phyloP scores from a whole-genome alignment of 805 yeast species.

The Priceomyces carsonii region DNA sequence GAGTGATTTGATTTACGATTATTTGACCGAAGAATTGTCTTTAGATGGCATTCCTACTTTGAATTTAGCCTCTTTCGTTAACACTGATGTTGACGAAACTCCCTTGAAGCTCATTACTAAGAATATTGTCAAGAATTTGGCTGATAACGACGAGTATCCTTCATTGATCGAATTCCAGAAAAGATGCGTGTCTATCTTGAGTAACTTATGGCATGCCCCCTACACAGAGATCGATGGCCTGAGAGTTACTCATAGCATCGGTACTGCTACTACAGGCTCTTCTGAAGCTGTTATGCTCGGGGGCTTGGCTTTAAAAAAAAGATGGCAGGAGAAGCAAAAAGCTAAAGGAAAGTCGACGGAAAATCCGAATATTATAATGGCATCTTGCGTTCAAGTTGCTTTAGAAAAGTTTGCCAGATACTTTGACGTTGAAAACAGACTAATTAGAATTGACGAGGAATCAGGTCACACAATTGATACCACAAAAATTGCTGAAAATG shows the following conservation, averaged over 20 bases:
- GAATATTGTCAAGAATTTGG: constrained; percentile 82
- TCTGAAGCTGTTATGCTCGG: constrained; percentile 94
- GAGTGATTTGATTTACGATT: constrained; percentile 54
- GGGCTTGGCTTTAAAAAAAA: constrained; percentile 88
- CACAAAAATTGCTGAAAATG: constrained; percentile 54
- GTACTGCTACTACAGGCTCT: constrained; percentile 93
- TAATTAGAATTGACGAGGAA: constrained; percentile 63
- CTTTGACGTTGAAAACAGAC: constrained; percentile 85
- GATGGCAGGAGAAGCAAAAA: constrained; percentile 73
- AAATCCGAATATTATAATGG: constrained; percentile 87
- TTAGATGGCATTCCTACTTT: constrained; percentile 84
- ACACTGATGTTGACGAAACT: constrained; percentile 57
- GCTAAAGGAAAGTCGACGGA: constrained; percentile 58
- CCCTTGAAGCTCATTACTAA: constrained; percentile 54
- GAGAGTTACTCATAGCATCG: constrained; percentile 51
- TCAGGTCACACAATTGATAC: constrained; percentile 67
- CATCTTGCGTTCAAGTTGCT: constrained; percentile 91
- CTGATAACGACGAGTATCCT: constrained; percentile 94
- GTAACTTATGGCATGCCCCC: constrained; percentile 81
- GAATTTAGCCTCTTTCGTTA: constrained; percentile 88
- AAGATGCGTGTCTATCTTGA: constrained; percentile 78
- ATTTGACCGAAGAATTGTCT: constrained; percentile 70
- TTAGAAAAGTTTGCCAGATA: constrained; percentile 91
- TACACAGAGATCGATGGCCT: constrained; percentile 22
- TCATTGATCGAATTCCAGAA: constrained; percentile 75